Conservation (phyloP, 169 alveolate genomes). For the Babesia sp. region DNA sequence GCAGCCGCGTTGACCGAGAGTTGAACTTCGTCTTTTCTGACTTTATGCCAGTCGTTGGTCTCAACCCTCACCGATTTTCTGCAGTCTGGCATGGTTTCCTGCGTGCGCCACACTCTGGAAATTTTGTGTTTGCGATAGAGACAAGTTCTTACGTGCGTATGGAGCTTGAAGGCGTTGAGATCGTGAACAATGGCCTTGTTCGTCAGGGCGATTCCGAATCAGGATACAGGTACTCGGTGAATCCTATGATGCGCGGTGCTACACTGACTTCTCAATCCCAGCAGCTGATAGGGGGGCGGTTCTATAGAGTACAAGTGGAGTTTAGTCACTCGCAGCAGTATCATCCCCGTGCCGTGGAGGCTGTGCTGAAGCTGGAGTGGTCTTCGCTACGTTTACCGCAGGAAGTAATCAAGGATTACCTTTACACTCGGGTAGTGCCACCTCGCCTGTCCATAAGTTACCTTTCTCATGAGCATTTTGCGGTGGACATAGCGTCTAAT, state of each 20-base stretch:
- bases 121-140: constrained; percentile 33
- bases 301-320: constrained; percentile 78
- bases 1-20: constrained; percentile 77
- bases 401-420: constrained; percentile 33
- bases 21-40: constrained; percentile 79
- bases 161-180: constrained; percentile 44
- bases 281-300: constrained; percentile 84
- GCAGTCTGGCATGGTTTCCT: constrained; percentile 72
- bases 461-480: constrained; percentile 69
- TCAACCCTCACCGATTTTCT: constrained; percentile 82
- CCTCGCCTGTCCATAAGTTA: constrained; percentile 69
- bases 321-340: constrained; percentile 83
- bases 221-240: constrained; percentile 58
- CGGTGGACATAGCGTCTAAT: constrained; percentile 42
- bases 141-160: constrained; percentile 44
- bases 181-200: constrained; percentile 31
- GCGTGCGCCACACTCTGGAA: constrained; percentile 60
- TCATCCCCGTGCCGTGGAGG: constrained; percentile 68
- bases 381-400: constrained; percentile 17
- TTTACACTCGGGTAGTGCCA: constrained; percentile 42
- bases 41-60: constrained; percentile 81
- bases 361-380: constrained; percentile 50
- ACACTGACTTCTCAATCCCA: constrained; percentile 74
- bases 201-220: constrained; percentile 48
- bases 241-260: constrained; percentile 63